Base-by-base conservation (phyloP, 2,329 filamentous ascomycete genomes). In the Sporothrix pallida region DNA sequence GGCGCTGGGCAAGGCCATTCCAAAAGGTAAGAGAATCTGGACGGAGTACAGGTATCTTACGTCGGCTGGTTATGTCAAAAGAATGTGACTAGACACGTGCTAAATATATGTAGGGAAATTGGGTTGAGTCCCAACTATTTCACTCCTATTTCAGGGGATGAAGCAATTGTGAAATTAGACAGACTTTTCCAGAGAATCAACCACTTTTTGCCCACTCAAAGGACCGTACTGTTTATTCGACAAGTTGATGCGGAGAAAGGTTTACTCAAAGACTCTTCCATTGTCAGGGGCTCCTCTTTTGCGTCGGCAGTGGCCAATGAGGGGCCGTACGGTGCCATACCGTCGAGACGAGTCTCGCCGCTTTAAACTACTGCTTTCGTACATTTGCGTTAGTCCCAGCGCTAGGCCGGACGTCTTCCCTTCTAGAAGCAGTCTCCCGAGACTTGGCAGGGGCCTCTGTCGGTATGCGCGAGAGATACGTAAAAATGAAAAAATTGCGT, bases 101-200 rank as follows among this genome's bases (percentile, higher is more conserved):
- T 54, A 17, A 17, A 54, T 54, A 54, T 54, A 54, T 54, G 50
- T 52, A 17, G 50, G 15, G 50, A 54, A 54, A 54, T 54, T 54
- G 50, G 50, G 50, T 15, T 54, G 50, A 54, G n/a, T 54, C 50
- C 50, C 50, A 54, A 54, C 50, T 54, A 54, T 54, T 54, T 54
- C 50, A 54, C 50, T 20, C 20, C 50, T 54, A 54, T 54, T 54
- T 54, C 50, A 54, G 50, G 50, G 50, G 50, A 54, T 54, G 50
- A 54, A 54, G 50, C 50, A 54, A 54, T 54, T 54, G 15, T 54
- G 50, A 54, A 54, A 54, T 54, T 54, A 54, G 50, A 54, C 50
- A 54, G 15, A 54, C 50, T 54, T 54, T 54, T 54, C 50, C 50
- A n/a, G 50, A 54, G 50, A 54, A 54, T 54, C 50, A 54, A 54